These are phyloP conservation scores for Fusarium sp. DNA, from an alignment of 2,329 filamentous ascomycete species.

Conservation along the genomic window DNA sequence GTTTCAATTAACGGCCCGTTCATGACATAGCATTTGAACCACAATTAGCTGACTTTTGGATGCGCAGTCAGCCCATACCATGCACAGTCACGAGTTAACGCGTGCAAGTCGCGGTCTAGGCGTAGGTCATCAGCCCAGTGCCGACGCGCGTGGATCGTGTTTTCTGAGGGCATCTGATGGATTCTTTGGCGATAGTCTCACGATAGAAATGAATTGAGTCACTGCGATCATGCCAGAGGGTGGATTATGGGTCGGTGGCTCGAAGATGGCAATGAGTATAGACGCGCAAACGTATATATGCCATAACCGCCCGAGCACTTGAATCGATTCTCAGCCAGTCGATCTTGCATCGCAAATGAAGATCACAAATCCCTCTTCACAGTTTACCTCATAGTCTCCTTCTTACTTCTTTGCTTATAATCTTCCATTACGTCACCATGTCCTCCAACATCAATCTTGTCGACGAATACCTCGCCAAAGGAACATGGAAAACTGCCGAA, in stretches of 20 bases:
- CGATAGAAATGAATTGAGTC: neutral
- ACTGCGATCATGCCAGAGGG: slow-evolving; percentile 9
- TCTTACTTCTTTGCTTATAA: too few species aligned
- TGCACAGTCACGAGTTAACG: slow-evolving; percentile 40
- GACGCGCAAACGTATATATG: neutral
- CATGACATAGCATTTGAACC: neutral
- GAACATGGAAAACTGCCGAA: slow-evolving; percentile 41
- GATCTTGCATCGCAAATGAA: neutral
- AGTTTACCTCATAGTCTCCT: neutral
- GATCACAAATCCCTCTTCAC: neutral
- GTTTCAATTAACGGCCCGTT: neutral
- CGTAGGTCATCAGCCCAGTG: slow-evolving; percentile 14
- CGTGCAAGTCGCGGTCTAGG: slow-evolving; percentile 27
- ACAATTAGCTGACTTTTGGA: slow-evolving; percentile 9
- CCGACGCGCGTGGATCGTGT: slow-evolving; percentile 29
- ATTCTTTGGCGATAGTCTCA: neutral
- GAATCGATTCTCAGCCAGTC: rapidly evolving
- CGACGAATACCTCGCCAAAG: slow-evolving; percentile 40
- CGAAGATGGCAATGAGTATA: neutral
- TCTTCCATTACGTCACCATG: neutral
- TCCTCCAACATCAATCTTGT: slow-evolving; percentile 33
- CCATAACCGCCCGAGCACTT: neutral
- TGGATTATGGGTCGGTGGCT: neutral
- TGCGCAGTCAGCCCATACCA: slow-evolving; percentile 23
- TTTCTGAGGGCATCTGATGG: neutral